Percentiles rank a stretch among this genome's conserved stretches.
Conservation (phyloP, 2,329 filamentous ascomycete genomes). For the Penicillium palitans region DNA sequence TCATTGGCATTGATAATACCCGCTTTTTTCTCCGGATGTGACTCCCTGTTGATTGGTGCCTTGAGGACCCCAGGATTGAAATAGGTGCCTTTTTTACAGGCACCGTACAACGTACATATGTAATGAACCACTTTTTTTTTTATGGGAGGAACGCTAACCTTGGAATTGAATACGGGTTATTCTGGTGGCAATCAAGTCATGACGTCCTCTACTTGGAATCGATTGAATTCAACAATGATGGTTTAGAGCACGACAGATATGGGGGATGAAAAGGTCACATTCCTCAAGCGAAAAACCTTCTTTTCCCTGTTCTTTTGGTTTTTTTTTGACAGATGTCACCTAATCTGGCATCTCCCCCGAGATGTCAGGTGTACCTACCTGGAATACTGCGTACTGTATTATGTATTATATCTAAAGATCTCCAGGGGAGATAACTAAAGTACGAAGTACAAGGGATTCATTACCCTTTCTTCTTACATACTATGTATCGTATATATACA, state of each 20-base stretch:
- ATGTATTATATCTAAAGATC: neutral
- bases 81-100: conserved; percentile 2
- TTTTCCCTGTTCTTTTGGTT: neutral
- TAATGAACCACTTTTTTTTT: neutral
- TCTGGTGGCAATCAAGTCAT: conserved; percentile 25
- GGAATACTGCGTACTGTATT: neutral
- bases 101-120: neutral
- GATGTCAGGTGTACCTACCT: neutral
- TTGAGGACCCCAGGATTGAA: conserved; percentile 24
- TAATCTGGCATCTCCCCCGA: conserved; percentile 4
- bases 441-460: neutral
- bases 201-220: conserved; percentile 7
- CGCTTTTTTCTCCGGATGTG: conserved; percentile 29
- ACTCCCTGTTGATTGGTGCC: conserved; percentile 21
- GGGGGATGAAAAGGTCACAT: neutral
- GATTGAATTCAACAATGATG: neutral
- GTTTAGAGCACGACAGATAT: neutral
- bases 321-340: conserved; percentile 4
- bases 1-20: conserved; percentile 20
- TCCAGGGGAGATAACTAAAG: neutral
- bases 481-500: too few species aligned
- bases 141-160: neutral
- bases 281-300: neutral
- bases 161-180: neutral
- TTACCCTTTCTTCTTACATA: neutral